These are phyloP conservation scores for Termitomyces sp. DNA, from an alignment of 768 basidiomycete genomes.

Conservation along the genomic window DNA sequence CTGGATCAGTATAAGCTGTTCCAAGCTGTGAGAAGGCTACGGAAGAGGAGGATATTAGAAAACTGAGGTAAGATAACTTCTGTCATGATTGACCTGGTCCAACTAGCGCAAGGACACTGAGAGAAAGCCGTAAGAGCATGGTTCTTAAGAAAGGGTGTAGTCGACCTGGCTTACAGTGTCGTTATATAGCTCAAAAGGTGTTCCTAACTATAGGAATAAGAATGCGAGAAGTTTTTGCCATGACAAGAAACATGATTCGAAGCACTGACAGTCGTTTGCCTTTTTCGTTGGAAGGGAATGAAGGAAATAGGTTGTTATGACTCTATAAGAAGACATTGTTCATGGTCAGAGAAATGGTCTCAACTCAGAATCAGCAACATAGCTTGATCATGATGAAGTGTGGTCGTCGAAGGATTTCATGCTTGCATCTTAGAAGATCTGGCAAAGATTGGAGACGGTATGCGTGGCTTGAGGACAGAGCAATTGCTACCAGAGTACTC, in stretches of 20 bases:
- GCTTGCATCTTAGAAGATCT: no score
- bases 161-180: background rate
- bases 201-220: slow-evolving; percentile 1
- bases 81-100: slow-evolving; percentile 30
- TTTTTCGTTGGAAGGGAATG: slow-evolving; percentile 7
- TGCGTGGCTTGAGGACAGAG: no score
- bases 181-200: slow-evolving; percentile 13
- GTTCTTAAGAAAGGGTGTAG: slow-evolving; percentile 11
- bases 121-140: slow-evolving; percentile 28
- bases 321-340: background rate
- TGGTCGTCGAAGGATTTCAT: no score
- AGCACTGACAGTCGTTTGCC: slow-evolving; percentile 3
- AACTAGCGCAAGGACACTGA: slow-evolving; percentile 34
- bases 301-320: slow-evolving; percentile 8
- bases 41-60: background rate
- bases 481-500: no score
- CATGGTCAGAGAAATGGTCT: slow-evolving; percentile 15
- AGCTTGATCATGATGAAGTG: slow-evolving; percentile 12
- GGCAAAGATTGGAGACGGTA: no score
- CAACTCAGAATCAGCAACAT: slow-evolving; percentile 19
- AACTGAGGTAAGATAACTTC: background rate
- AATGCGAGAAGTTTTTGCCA: slow-evolving; percentile 22
- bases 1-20: slow-evolving; percentile 39
- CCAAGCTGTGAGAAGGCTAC: slow-evolving; percentile 40
- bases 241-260: slow-evolving; percentile 8